Evolutionary conservation across 495 filamentous ascomycete species (phyloP), one percentile per base, ranked within the genome.

Genomic region (Diplogelasinospora grovesii): DNA sequence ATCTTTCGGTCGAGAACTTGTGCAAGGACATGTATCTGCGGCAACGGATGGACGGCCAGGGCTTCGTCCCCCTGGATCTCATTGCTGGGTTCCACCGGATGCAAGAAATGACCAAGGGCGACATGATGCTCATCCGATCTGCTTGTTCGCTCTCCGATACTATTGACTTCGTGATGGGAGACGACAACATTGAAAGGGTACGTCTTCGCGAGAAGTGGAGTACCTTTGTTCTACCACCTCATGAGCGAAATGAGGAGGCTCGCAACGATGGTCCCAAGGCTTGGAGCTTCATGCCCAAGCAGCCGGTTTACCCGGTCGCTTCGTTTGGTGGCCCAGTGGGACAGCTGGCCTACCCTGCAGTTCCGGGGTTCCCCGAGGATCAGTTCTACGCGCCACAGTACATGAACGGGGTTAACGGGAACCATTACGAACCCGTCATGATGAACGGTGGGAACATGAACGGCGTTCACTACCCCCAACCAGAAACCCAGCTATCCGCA

Each of bases 1-100:
- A 97, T 60, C 92, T 98, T 65, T 97, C 89, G 0, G 74, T 95
- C 7, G 88, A 97, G 49, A 97, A 97, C 59, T 76, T 96, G 40
- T 90, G 86, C 76, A 97, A 94, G 63, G 92, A 98, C 53, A 73
- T 82, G 50, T 97, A 79, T 62, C 74, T 98, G 21, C 81, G 92
- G 22, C 79, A 78, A 45, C 82, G 87, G 38, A 96, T 98, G 93
- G 90, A 98, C 55, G 83, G 79, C 2, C 82, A 95, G 59, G 92
- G 92, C 7, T 98, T 85, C 56, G 89, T 95, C n/a, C 77, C 74
- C 37, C 59, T 98, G 39, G 60, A 59, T 19, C 68, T 94, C 29
- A 79, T 98, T 45, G 81, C 85, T 7, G 69, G 63, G 27, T 98
- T 98, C 69, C 86, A 85, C 54, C 81, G 90, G 34, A 81, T 98